These are phyloP conservation scores for Calvatia gigantea DNA, from an alignment of 768 basidiomycete species.

Conservation along the genomic window DNA sequence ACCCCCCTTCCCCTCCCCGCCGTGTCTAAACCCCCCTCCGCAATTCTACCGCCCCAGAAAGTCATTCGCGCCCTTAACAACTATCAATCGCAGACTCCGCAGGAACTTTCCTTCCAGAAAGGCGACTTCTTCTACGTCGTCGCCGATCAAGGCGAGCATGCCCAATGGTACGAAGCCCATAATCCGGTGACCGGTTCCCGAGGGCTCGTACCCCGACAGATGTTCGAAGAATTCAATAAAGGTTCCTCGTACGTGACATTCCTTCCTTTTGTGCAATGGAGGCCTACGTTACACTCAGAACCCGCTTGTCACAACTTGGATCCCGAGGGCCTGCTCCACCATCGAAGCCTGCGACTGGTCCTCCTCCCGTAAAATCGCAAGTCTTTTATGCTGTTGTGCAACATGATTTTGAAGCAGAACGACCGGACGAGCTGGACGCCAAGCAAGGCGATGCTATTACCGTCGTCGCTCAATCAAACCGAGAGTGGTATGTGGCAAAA, in stretches of 20 bases:
- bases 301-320: slow-evolving; percentile 41
- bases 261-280: slow-evolving; percentile 8
- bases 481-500: slow-evolving; percentile 99
- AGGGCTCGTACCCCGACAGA: slow-evolving; percentile 80
- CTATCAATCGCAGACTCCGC: slow-evolving; percentile 68
- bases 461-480: slow-evolving; percentile 98
- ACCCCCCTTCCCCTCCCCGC: slow-evolving; percentile 64
- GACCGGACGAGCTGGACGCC: slow-evolving; percentile 94
- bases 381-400: slow-evolving; percentile 94
- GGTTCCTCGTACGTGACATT: slow-evolving; percentile 50
- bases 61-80: slow-evolving; percentile 82
- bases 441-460: slow-evolving; percentile 92
- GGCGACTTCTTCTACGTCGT: slow-evolving; percentile 99
- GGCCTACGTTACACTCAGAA: slow-evolving; percentile 23
- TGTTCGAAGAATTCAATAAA: slow-evolving; percentile 92
- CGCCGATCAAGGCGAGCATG: slow-evolving; percentile 56
- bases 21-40: slow-evolving; percentile 65
- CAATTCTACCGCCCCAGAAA: slow-evolving; percentile 85
- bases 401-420: slow-evolving; percentile 94
- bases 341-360: slow-evolving; percentile 17
- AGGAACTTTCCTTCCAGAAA: slow-evolving; percentile 85
- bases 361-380: slow-evolving; percentile 37
- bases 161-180: slow-evolving; percentile 87
- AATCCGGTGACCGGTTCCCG: slow-evolving; percentile 90
- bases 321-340: slow-evolving; percentile 14